Conservation (phyloP, 1,284 basidiomycete genomes). For the Ustilago sp. region DNA sequence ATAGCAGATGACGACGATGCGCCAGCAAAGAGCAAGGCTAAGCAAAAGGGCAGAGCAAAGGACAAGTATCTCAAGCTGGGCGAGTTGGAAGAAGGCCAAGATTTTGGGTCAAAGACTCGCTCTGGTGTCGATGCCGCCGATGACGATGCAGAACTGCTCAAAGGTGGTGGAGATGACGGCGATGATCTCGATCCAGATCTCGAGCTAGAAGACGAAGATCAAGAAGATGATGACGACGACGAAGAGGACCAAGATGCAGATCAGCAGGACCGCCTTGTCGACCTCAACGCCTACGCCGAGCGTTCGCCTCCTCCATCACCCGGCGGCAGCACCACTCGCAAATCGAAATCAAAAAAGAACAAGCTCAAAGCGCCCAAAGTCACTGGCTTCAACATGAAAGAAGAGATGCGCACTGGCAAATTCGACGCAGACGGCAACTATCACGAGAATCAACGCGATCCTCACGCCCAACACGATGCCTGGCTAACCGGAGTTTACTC, state of each 20-base stretch:
- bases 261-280: conserved; percentile 33
- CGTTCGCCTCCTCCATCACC: conserved; percentile 56
- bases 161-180: conserved; percentile 24
- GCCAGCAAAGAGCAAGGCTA: conserved; percentile 7
- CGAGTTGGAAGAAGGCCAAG: conserved; percentile 79
- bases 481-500: conserved; percentile 90
- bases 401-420: conserved; percentile 96
- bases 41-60: conserved; percentile 16
- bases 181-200: conserved; percentile 61
- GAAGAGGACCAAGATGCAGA: conserved; percentile 38
- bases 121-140: conserved; percentile 54
- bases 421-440: conserved; percentile 93
- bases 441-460: conserved; percentile 82
- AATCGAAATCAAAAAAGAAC: conserved; percentile 12
- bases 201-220: conserved; percentile 60
- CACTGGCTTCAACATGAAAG: conserved; percentile 98
- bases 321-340: conserved; percentile 17
- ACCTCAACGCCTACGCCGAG: conserved; percentile 56
- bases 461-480: conserved; percentile 88
- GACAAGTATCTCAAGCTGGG: conserved; percentile 74
- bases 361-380: conserved; percentile 80
- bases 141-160: conserved; percentile 38
- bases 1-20: conserved; percentile 36
- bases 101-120: conserved; percentile 58
- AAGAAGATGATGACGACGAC: conserved; percentile 29